Evolutionary conservation across 805 yeast species (phyloP), one percentile per base, ranked within the genome.

Genomic region (Tetrapisispora pingtungensis): DNA sequence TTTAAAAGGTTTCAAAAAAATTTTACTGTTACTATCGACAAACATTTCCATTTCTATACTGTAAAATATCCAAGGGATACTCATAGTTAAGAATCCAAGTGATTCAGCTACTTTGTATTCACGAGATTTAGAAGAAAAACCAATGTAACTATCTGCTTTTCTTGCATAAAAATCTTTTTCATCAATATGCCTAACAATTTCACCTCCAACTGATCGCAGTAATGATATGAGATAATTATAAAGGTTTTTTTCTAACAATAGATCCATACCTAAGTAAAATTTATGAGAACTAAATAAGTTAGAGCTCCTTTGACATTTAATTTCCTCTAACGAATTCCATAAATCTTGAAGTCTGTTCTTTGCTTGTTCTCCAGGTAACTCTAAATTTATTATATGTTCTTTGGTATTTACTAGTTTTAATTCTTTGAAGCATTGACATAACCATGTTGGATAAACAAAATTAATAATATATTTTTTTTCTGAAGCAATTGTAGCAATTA

Each of bases 1-100:
- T 30, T 68, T 67, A 6, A 71, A 67, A 0, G 97, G 97, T 55
- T 79, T 78, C 54, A 84, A 88, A 5, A 87, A 70, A 15, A 89
- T 60, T 49, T 74, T 74, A 1, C 58, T 54, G 8, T 55, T 53
- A 0, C 95, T 90, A 3, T 72, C 56, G 1, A 71, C 66, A 77
- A 83, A 82, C 34, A 65, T 59, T 18, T 71, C 65, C 44, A 74
- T 70, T 26, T 76, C 70, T 43, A 83, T 61, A 72, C 85, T 72
- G 65, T 78, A 73, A 54, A 78, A 83, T 1, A 90, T 58, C 96
- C 97, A 89, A 33, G 72, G 70, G 15, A 85, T 54, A 53, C 80
- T 85, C 0, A 90, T 96, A 6, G 80, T 74, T 7, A 66, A 57
- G 27, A 72, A 42, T 13, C 33, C 19, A 2, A 33, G 22, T 27